A percentile compares a stretch with the other conserved stretches of the same genome.
These are phyloP conservation scores for Cryphonectria carpinicola DNA, from an alignment of 2,329 filamentous ascomycete species.

Conservation along the genomic window DNA sequence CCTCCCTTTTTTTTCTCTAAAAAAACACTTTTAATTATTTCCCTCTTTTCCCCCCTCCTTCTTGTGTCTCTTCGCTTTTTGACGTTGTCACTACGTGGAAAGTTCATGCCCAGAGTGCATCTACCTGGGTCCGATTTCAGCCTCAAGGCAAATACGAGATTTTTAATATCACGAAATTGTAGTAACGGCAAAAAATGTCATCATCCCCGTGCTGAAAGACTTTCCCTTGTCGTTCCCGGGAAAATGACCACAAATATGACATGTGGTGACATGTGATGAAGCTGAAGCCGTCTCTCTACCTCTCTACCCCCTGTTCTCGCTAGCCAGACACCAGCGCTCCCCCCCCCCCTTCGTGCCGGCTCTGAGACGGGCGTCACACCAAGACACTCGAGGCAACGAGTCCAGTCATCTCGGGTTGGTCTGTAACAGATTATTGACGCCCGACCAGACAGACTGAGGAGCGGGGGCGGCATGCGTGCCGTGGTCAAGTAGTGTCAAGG, in stretches of 20 bases:
- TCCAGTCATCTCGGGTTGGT: neutral
- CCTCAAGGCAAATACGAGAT: neutral
- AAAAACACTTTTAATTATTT: no score
- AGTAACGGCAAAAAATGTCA: neutral
- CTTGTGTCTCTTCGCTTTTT: neutral
- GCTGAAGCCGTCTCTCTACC: no score
- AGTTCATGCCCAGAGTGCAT: neutral
- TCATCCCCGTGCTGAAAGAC: neutral
- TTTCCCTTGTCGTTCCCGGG: neutral
- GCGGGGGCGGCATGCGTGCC: neutral
- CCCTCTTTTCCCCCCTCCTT: no score
- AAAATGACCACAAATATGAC: neutral
- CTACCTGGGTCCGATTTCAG: neutral
- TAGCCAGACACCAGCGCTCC: no score
- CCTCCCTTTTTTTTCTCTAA: no score
- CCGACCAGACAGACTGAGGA: neutral
- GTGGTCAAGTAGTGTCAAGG: neutral
- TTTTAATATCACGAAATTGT: neutral
- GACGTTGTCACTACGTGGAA: neutral
- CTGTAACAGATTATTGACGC: neutral
- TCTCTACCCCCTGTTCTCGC: no score
- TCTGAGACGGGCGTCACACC: neutral
- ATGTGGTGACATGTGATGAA: no score
- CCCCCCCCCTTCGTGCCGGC: no score
- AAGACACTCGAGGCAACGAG: neutral